Evolutionary conservation across 306 rosid genomes (phyloP), one percentile per base, ranked within the genome.

Genomic region (Fragaria ananassa): DNA sequence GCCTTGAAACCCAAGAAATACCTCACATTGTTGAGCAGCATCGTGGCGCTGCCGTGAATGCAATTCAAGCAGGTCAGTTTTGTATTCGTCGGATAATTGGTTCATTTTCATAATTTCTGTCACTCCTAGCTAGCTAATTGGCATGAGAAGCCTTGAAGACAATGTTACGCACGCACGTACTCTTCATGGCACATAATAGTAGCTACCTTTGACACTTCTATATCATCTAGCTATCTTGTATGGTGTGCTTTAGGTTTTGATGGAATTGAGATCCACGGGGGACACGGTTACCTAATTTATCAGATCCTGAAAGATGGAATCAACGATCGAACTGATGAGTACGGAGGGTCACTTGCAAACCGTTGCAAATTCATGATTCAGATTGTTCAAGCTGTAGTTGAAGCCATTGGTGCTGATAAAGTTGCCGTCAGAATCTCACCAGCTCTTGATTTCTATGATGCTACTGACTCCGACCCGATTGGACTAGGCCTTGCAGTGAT

Each of bases 201-300:
- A 35, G 39, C 39, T 35, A 35, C 5, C 39, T 57, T 10, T 3
- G 63, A 21, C 63, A 12, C 83, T 35, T 4, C 6, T 35, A 29
- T 35, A 35, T 35, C 39, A 35, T 35, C 6, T 35, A 35, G 4
- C 4, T 35, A 35, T 35, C 39, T 35, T 35, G 39, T 35, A 35
- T 35, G 39, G 39, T 35, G 39, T 35, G 39, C 0, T 35, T 35
- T 35, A 94, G 98, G 98, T 78, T 95, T 95, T 71, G 96, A 95
- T 75, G 98, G 97, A 71, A 86, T 95, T 45, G 98, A 95, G 84
- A 87, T 95, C 80, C 98, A 95, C 53, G 90, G 91, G 31, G 98
- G 97, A 21, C 98, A 92, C 23, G 97, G 98, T 45, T 95, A 95
- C 69, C 93, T 91, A 29, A 29, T 29, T 29, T 3, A 35, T 61